Percentiles rank a stretch among this genome's conserved stretches.
phyloP scores from a whole-genome alignment of 805 yeast genomes.

The Ogataea polymorpha region DNA sequence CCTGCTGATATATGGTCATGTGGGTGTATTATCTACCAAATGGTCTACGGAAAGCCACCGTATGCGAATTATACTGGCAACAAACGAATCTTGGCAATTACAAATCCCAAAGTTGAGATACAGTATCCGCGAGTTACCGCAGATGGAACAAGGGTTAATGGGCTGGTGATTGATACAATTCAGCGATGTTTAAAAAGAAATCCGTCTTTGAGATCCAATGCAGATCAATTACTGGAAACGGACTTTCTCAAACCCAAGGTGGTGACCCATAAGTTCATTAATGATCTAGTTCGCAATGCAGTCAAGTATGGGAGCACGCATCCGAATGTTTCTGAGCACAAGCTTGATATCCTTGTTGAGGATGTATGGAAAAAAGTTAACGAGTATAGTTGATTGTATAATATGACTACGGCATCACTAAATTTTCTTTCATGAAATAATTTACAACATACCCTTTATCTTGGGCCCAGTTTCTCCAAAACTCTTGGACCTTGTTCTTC shows the following conservation, averaged over 20 bases:
- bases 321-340: constrained; percentile 32
- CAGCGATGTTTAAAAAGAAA: constrained; percentile 68
- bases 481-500: constrained; percentile 91
- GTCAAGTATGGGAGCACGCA: constrained; percentile 64
- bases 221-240: constrained; percentile 54
- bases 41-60: constrained; percentile 93
- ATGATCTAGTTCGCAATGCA: constrained; percentile 72
- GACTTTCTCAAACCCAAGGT: constrained; percentile 73
- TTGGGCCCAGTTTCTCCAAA: constrained; percentile 86
- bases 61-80: constrained; percentile 76
- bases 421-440: background rate
- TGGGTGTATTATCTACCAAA: constrained; percentile 93
- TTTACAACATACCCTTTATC: constrained; percentile 41
- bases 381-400: constrained; percentile 30
- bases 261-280: constrained; percentile 62
- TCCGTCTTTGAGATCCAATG: constrained; percentile 64
- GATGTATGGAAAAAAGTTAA: constrained; percentile 58
- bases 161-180: constrained; percentile 61
- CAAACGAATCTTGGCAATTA: constrained; percentile 77
- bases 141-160: constrained; percentile 24
- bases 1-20: constrained; percentile 98
- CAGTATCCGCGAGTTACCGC: constrained; percentile 49
- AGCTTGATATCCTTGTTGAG: constrained; percentile 44
- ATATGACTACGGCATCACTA: constrained; percentile 4
- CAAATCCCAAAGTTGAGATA: constrained; percentile 76